Conservation (phyloP, 352 stramenopile species). For the Phytopythium sindhum region DNA sequence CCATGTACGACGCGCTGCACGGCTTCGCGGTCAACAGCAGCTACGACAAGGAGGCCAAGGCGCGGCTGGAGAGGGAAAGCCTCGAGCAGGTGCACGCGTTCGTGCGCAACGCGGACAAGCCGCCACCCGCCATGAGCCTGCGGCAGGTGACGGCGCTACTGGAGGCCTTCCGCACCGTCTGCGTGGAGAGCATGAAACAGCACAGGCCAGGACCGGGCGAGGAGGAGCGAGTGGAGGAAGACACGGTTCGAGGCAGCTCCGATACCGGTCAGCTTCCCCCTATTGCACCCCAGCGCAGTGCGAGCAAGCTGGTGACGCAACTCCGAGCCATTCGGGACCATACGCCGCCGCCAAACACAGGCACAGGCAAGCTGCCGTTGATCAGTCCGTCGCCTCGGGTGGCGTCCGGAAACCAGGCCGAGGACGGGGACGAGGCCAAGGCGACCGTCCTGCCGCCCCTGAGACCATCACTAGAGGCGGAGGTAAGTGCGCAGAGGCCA, state of each 20-base stretch:
- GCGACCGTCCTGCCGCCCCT: conserved; percentile 11
- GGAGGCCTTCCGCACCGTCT: conserved; percentile 36
- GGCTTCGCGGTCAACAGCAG: conserved; percentile 23
- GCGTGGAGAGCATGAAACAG: conserved; percentile 18
- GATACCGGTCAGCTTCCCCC: not conserved
- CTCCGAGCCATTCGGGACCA: conserved; percentile 35
- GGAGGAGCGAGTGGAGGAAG: conserved; percentile 2
- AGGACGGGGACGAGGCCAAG: conserved; percentile 1
- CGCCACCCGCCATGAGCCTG: conserved; percentile 38
- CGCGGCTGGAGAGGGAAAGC: conserved; percentile 20
- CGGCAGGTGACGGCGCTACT: conserved; percentile 46
- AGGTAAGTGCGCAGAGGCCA: not conserved
- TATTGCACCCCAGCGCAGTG: not conserved
- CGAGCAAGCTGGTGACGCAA: conserved; percentile 53
- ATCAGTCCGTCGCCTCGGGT: not conserved
- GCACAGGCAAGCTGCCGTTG: not conserved
- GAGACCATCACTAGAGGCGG: conserved; percentile 3
- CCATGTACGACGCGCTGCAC: conserved; percentile 59
- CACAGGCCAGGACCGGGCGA: conserved; percentile 2
- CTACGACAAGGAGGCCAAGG: not conserved
- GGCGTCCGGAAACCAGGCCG: conserved; percentile 3
- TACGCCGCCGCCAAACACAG: conserved; percentile 11
- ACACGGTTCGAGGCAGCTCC: conserved; percentile 4
- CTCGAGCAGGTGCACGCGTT: conserved; percentile 25
- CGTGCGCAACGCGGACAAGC: conserved; percentile 24